phyloP scores from a whole-genome alignment of 495 filamentous ascomycete species.

The Aspergillus avenaceus region DNA sequence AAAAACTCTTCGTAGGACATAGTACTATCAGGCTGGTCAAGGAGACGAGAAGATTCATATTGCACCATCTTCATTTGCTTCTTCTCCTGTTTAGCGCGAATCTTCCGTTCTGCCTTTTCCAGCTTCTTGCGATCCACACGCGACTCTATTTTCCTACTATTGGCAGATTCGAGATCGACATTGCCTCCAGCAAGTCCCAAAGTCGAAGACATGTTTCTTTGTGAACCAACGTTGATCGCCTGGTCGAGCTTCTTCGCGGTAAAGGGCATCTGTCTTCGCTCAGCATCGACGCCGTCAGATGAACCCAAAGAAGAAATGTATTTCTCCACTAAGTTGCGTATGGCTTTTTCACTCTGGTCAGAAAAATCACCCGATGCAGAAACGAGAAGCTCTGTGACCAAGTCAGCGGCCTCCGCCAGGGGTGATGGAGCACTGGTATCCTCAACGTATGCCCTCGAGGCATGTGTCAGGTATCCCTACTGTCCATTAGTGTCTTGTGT shows the following conservation, averaged over 20 bases:
- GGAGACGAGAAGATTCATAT: slow-evolving; percentile 89
- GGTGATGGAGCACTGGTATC: slow-evolving; percentile 68
- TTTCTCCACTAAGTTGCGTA: slow-evolving; percentile 82
- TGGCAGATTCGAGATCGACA: slow-evolving; percentile 92
- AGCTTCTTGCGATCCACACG: slow-evolving; percentile 98
- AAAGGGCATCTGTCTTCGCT: slow-evolving; percentile 62
- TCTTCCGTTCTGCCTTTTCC: slow-evolving; percentile 97
- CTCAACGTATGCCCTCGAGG: slow-evolving; percentile 73
- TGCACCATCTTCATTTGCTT: slow-evolving; percentile 97
- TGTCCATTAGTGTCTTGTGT: slow-evolving; percentile 11
- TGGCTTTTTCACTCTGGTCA: slow-evolving; percentile 64
- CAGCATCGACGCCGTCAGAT: slow-evolving; percentile 66
- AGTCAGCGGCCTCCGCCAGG: slow-evolving; percentile 75
- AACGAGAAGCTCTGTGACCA: slow-evolving; percentile 79
- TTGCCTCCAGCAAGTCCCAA: slow-evolving; percentile 76
- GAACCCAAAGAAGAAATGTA: slow-evolving; percentile 80
- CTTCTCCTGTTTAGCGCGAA: slow-evolving; percentile 96
- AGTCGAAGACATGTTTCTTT: slow-evolving; percentile 93
- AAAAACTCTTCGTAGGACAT: slow-evolving; percentile 99
- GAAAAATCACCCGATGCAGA: slow-evolving; percentile 84
- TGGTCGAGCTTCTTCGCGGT: slow-evolving; percentile 86
- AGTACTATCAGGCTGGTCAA: slow-evolving; percentile 77
- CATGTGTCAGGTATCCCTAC: slow-evolving; percentile 86
- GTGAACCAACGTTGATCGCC: slow-evolving; percentile 89
- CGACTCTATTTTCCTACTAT: slow-evolving; percentile 88